Evolutionary conservation across 2,329 filamentous ascomycete species (phyloP).

Genomic region (Sclerotinia trifoliorum): DNA sequence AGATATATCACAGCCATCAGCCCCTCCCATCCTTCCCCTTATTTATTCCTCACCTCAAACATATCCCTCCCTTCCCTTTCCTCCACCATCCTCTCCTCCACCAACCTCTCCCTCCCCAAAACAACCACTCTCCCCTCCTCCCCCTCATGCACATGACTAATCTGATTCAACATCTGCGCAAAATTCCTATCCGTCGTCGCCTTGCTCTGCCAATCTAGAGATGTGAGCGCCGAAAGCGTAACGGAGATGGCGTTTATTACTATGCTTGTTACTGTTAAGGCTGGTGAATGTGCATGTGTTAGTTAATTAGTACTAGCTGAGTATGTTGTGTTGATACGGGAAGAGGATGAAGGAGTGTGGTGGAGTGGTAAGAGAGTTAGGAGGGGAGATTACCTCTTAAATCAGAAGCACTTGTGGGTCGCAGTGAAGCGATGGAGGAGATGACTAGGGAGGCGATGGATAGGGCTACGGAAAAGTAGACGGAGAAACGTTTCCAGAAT

Average conservation of each 20-base stretch:
- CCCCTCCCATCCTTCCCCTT: too few relatives aligned
- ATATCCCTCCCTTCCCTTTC: not conserved
- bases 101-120: slow-evolving; percentile 14
- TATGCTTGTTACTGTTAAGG: slow-evolving; percentile 31
- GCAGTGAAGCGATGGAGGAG: slow-evolving; percentile 27
- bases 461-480: slow-evolving; percentile 29
- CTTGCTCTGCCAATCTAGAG: slow-evolving; percentile 34
- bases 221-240: slow-evolving; percentile 31
- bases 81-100: not conserved
- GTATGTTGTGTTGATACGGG: not conserved
- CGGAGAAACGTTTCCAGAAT: slow-evolving; percentile 36
- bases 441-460: slow-evolving; percentile 29
- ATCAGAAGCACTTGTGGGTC: not conserved
- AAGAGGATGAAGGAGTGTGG: not conserved
- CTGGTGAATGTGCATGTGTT: slow-evolving; percentile 17
- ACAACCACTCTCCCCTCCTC: slow-evolving; percentile 29
- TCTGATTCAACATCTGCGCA: slow-evolving; percentile 28
- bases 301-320: not conserved
- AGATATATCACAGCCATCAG: too few relatives aligned
- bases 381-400: slow-evolving; percentile 26
- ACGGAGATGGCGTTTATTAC: slow-evolving; percentile 32
- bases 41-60: not conserved
- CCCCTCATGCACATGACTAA: slow-evolving; percentile 31
- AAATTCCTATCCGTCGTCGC: slow-evolving; percentile 31
- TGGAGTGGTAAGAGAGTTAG: not conserved